Conservation (phyloP, 1,284 basidiomycete genomes). For the Ceratobasidium sp. region DNA sequence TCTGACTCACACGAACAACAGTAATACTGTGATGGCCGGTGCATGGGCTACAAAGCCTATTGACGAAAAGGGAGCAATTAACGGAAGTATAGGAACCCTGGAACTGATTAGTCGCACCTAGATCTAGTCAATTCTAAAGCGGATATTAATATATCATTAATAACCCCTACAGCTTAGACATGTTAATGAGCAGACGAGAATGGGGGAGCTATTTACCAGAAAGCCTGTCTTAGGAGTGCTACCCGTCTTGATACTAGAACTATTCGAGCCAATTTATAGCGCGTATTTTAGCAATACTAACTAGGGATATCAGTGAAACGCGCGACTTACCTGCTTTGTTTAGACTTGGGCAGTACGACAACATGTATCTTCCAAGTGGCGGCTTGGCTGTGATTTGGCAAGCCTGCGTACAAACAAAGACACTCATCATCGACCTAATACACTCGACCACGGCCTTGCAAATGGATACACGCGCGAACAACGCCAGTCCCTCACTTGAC, state of each 20-base stretch:
- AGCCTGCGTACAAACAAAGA: background rate
- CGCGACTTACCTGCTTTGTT: background rate
- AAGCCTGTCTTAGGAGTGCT: no score
- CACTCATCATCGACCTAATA: background rate
- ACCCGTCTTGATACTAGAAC: no score
- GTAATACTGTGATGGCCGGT: constrained; percentile 7
- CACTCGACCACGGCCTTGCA: background rate
- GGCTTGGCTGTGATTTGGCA: constrained; percentile 18
- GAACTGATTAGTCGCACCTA: background rate
- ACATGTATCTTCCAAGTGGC: constrained; percentile 15
- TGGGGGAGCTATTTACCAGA: no score
- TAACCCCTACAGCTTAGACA: background rate
- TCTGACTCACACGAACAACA: constrained; percentile 13
- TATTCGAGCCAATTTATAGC: no score
- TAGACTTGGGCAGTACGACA: constrained; percentile 1
- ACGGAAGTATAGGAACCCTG: background rate
- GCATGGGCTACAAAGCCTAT: constrained; percentile 32
- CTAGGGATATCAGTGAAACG: background rate
- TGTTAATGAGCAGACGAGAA: no score
- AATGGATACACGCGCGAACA: background rate
- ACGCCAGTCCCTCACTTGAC: background rate
- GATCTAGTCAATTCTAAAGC: background rate
- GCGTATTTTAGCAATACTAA: no score
- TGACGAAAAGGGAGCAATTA: background rate
- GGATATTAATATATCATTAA: background rate